phyloP scores from a whole-genome alignment of 169 alveolate species.

The Plasmodium berghei region DNA sequence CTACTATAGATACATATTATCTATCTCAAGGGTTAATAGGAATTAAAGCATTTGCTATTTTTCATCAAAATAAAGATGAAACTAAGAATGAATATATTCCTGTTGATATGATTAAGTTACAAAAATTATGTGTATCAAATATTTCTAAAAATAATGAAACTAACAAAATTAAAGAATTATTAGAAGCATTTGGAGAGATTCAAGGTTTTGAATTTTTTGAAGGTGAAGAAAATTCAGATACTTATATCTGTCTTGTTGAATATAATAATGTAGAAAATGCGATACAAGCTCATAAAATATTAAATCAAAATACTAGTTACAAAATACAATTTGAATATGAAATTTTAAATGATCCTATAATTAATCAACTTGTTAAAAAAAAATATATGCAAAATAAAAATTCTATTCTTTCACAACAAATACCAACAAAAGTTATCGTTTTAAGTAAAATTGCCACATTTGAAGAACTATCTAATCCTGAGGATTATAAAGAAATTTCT shows the following conservation, averaged over 20 bases:
- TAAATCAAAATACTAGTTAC: constrained; percentile 80
- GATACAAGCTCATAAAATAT: constrained; percentile 82
- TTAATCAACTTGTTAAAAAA: constrained; percentile 76
- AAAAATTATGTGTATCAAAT: constrained; percentile 51
- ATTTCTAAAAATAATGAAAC: constrained; percentile 40
- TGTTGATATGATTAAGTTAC: constrained; percentile 74
- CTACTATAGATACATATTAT: constrained; percentile 25
- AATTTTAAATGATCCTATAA: constrained; percentile 77
- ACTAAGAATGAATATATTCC: constrained; percentile 77
- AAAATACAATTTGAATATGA: constrained; percentile 79
- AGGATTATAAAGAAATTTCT: constrained; percentile 87
- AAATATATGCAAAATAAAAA: constrained; percentile 56
- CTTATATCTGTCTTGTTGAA: constrained; percentile 77
- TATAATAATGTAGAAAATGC: constrained; percentile 79
- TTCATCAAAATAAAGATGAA: constrained; percentile 52
- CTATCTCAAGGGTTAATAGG: constrained; percentile 74
- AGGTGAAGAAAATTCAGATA: constrained; percentile 46
- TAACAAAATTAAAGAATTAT: constrained; percentile 30
- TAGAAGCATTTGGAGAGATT: constrained; percentile 60
- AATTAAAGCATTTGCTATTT: constrained; percentile 35
- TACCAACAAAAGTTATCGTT: constrained; percentile 82
- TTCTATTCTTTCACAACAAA: constrained; percentile 76
- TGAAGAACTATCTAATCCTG: constrained; percentile 85
- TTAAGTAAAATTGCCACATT: constrained; percentile 85
- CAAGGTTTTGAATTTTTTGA: constrained; percentile 39